A percentile compares a stretch with the other conserved stretches of the same genome.
Conservation (phyloP, 2,329 filamentous ascomycete species). For the Coniochaeta pulveracea region DNA sequence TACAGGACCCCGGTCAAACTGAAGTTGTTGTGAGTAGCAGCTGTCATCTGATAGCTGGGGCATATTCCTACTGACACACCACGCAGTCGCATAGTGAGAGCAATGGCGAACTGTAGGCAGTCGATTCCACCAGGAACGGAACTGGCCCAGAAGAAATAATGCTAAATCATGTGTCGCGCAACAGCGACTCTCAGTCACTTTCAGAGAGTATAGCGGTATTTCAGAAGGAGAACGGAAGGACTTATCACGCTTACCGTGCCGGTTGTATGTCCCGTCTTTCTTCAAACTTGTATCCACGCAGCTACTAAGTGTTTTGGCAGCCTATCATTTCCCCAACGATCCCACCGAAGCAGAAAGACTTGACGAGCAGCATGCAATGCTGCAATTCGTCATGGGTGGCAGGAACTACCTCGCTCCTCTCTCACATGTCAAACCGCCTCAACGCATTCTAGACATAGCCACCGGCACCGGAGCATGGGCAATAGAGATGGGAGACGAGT, state of each 20-base stretch:
- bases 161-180: not conserved
- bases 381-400: slow-evolving; percentile 18
- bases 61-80: too few relatives aligned
- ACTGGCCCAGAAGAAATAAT: not conserved
- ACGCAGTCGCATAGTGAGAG: too few relatives aligned
- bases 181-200: slow-evolving; percentile 16
- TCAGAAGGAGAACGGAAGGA: slow-evolving; percentile 18
- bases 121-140: too few relatives aligned
- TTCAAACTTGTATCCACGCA: not conserved
- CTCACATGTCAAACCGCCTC: slow-evolving; percentile 14
- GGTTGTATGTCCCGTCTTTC: slow-evolving; percentile 13
- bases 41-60: not conserved
- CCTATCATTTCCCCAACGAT: slow-evolving; percentile 24
- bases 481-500: slow-evolving; percentile 54
- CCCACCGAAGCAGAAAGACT: slow-evolving; percentile 18
- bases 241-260: slow-evolving; percentile 19
- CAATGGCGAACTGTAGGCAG: too few relatives aligned
- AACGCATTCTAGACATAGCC: slow-evolving; percentile 24
- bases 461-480: slow-evolving; percentile 53
- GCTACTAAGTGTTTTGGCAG: slow-evolving; percentile 8
- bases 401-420: slow-evolving; percentile 19
- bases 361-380: slow-evolving; percentile 18
- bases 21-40: slow-evolving; percentile 14
- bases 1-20: slow-evolving; percentile 11
- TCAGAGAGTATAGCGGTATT: slow-evolving; percentile 19